phyloP scores from a whole-genome alignment of 164 flowering plant species.

The Litsea cubeba region DNA sequence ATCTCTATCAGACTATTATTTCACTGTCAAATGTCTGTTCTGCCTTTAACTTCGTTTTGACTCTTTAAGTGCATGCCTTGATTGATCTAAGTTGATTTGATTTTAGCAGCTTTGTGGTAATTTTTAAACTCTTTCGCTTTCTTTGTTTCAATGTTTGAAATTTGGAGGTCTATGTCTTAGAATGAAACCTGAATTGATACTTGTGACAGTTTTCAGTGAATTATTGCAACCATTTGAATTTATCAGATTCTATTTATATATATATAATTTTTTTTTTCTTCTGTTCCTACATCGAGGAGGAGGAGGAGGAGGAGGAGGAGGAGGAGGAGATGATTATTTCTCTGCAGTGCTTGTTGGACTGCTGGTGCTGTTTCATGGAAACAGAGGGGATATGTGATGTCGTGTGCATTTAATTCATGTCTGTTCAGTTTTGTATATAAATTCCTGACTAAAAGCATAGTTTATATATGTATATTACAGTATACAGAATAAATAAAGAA shows the following conservation, averaged over 20 bases:
- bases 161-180: background rate
- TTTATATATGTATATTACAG: background rate
- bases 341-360: background rate
- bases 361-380: background rate
- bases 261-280: too few relatives aligned
- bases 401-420: background rate
- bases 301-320: too few relatives aligned
- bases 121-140: background rate
- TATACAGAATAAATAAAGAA: too few relatives aligned
- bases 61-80: background rate
- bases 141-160: background rate
- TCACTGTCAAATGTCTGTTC: background rate
- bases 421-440: background rate
- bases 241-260: background rate
- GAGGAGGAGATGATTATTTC: background rate
- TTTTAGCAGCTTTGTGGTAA: background rate
- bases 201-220: background rate
- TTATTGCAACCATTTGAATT: background rate
- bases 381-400: background rate
- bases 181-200: background rate
- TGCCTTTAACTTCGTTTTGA: slow-evolving; percentile 2
- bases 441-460: background rate
- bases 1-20: background rate
- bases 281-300: too few relatives aligned
- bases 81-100: background rate